Percentiles rank a stretch among this genome's conserved stretches.
These are phyloP conservation scores for Westerdykella aurantiaca DNA, from an alignment of 2,329 filamentous ascomycete species.

Conservation along the genomic window DNA sequence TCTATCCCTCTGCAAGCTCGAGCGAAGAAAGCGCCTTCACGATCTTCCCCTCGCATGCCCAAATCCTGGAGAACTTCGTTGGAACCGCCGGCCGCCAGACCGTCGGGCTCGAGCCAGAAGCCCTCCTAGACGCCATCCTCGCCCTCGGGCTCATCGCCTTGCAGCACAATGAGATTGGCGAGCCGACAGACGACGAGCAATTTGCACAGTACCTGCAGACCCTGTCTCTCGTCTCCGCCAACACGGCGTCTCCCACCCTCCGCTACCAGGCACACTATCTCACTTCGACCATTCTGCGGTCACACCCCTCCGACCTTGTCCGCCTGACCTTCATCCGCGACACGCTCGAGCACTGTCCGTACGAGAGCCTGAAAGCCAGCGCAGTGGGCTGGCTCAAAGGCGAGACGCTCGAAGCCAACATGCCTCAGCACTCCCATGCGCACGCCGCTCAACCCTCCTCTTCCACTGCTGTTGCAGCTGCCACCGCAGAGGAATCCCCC, in stretches of 20 bases:
- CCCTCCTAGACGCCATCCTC: conserved; percentile 51
- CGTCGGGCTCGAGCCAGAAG: conserved; percentile 41
- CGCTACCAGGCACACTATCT: conserved; percentile 47
- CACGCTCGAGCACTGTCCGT: conserved; percentile 50
- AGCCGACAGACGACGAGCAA: conserved; percentile 45
- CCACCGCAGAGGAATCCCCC: conserved; percentile 9
- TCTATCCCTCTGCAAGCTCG: conserved; percentile 42
- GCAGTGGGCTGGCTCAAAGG: conserved; percentile 58
- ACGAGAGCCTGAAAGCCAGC: conserved; percentile 51
- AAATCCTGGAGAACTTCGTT: conserved; percentile 49
- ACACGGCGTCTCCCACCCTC: conserved; percentile 43
- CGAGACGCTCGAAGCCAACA: conserved; percentile 49
- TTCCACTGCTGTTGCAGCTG: conserved; percentile 8
- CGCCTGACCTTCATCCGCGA: conserved; percentile 51
- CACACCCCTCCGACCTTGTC: conserved; percentile 47
- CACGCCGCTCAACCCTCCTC: background rate
- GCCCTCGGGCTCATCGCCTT: conserved; percentile 48
- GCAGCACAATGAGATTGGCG: conserved; percentile 41
- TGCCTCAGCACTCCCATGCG: conserved; percentile 2
- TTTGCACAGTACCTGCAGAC: conserved; percentile 51
- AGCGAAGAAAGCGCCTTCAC: conserved; percentile 35
- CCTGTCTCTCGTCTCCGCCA: conserved; percentile 45
- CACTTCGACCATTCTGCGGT: conserved; percentile 46
- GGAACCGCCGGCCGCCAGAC: conserved; percentile 34
- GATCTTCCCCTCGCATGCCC: conserved; percentile 51